Conservation (phyloP, 176 grass and related monocot genomes). For the Elymus sibiricus region DNA sequence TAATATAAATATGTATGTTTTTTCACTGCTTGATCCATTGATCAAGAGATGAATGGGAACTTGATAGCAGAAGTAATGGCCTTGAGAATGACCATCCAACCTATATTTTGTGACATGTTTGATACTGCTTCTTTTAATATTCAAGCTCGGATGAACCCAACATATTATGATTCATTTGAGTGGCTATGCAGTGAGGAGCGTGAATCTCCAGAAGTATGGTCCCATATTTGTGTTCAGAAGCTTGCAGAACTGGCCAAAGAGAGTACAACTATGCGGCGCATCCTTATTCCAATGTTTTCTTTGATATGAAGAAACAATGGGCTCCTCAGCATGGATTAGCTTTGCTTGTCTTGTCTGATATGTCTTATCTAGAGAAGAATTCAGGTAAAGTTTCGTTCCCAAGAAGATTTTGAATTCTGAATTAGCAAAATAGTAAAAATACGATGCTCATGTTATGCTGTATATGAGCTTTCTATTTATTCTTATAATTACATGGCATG, state of each 20-base stretch:
- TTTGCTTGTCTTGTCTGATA: slow-evolving; percentile 85
- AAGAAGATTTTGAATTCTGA: slow-evolving; percentile 1
- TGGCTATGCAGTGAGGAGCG: slow-evolving; percentile 58
- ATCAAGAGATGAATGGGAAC: neutral
- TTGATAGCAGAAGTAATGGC: neutral
- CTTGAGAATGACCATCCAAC: neutral
- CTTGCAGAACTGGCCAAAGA: slow-evolving; percentile 90
- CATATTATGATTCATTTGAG: slow-evolving; percentile 12
- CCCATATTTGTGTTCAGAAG: slow-evolving; percentile 76
- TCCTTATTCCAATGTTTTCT: slow-evolving; percentile 79
- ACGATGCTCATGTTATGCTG: neutral
- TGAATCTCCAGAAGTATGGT: slow-evolving; percentile 82
- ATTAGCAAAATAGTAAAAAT: neutral
- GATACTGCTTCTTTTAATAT: neutral
- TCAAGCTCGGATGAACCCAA: neutral
- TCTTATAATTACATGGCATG: neutral
- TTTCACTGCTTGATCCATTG: neutral
- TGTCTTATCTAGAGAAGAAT: slow-evolving; percentile 66
- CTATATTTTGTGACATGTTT: neutral
- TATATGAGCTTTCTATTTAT: neutral
- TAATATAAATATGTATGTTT: neutral
- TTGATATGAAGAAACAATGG: slow-evolving; percentile 84
- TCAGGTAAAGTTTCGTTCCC: slow-evolving; percentile 47
- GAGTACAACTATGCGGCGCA: slow-evolving; percentile 74
- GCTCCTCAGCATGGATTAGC: slow-evolving; percentile 59